Conservation (phyloP, 2,329 filamentous ascomycete genomes). For the Xylaria hypoxylon region DNA sequence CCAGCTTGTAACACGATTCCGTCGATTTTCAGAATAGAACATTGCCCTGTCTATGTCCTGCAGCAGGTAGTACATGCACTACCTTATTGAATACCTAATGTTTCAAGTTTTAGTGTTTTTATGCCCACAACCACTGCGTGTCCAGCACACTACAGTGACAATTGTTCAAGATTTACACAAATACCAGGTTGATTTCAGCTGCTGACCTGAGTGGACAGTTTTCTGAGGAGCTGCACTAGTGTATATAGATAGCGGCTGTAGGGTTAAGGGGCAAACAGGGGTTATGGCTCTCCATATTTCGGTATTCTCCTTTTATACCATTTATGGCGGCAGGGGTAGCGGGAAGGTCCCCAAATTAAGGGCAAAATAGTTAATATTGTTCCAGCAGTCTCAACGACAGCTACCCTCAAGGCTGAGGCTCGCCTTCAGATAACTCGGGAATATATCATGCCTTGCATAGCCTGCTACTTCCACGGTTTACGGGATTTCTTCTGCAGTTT, state of each 20-base stretch:
- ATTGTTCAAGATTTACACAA: slow-evolving; percentile 7
- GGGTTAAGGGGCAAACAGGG: slow-evolving; percentile 29
- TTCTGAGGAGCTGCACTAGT: not conserved
- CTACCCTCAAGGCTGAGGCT: not conserved
- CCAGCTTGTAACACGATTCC: not conserved
- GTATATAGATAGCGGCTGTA: slow-evolving; percentile 18
- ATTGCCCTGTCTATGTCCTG: slow-evolving; percentile 7
- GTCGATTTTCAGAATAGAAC: not conserved
- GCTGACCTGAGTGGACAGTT: slow-evolving; percentile 22
- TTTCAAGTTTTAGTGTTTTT: not conserved
- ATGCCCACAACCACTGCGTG: slow-evolving; percentile 7
- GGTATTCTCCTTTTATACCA: slow-evolving; percentile 21
- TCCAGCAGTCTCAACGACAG: not conserved
- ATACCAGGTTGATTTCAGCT: slow-evolving; percentile 12
- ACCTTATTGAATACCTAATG: no score
- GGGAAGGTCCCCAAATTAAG: not conserved
- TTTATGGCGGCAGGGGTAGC: slow-evolving; percentile 9
- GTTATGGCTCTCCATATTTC: slow-evolving; percentile 27
- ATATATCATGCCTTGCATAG: not conserved
- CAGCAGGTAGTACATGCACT: not conserved
- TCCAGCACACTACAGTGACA: not conserved
- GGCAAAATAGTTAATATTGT: no score
- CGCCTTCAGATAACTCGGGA: not conserved
- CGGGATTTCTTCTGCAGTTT: not conserved
- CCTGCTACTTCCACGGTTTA: not conserved